Base-by-base conservation (phyloP, 1,284 basidiomycete genomes). In the Leccinum angustisporum region DNA sequence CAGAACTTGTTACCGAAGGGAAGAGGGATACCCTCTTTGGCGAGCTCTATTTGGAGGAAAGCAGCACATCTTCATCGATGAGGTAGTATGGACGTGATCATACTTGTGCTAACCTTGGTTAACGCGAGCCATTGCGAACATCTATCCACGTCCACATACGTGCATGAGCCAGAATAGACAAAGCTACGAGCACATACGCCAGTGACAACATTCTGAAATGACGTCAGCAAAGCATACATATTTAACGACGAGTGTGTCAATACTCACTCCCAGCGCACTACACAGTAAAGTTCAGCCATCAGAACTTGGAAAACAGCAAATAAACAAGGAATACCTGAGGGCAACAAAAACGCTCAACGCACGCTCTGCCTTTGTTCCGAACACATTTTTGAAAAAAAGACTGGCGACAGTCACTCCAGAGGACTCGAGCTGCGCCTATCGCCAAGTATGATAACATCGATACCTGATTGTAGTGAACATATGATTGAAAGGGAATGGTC, bases 331-430 rank as follows among this genome's bases (percentile, higher is more conserved):
- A 0, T 34, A 79, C 80, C 82, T 83, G n/a, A 86, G 72, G 2
- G 83, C 84, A 40, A 86, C 79, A 58, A 86, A 82, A 0, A 80
- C 79, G 0, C 80, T 78, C 14, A 86, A 67, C 0, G 81, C 84
- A 54, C 75, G 77, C 65, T 81, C 74, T 0, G 82, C 83, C 0
- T 71, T 61, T 0, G 66, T 58, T 16, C 84, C 85, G 60, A 85
- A 86, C 40, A 87, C 83, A 43, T 83, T 80, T 53, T 70, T 65
- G 66, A 87, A 86, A 67, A 85, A 86, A 40, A 82, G 63, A 0
- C 81, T 76, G 0, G 85, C 85, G 13, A 86, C 81, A 0, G 80
- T 83, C 9, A 82, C 79, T 0, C 78, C 77, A 0, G 79, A 77
- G 5, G 74, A 67, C 30, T 77, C 59, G 25, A 86, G 82, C 52